A percentile compares a stretch with the other conserved stretches of the same genome.
phyloP scores from a whole-genome alignment of 805 yeast genomes.

The Metschnikowia corniflorae region DNA sequence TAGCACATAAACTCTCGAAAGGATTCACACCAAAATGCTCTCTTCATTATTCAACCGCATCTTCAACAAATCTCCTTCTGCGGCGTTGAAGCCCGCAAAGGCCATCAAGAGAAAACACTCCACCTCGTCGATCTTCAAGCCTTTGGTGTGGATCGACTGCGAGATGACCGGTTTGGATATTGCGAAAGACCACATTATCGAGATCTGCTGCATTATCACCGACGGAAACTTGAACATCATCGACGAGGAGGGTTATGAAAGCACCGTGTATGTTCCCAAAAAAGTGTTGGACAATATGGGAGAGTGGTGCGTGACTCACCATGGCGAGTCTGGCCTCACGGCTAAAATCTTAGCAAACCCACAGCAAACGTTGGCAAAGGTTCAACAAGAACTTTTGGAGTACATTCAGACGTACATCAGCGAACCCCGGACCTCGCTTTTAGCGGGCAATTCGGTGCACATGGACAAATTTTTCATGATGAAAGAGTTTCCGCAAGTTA shows the following conservation, averaged over 20 bases:
- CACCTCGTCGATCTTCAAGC: conserved; percentile 20
- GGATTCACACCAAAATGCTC: too few species aligned
- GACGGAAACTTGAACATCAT: conserved; percentile 73
- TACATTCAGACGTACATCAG: conserved; percentile 59
- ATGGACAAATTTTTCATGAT: conserved; percentile 85
- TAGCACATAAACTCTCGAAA: too few species aligned
- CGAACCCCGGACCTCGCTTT: conserved; percentile 53
- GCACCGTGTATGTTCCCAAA: conserved; percentile 69
- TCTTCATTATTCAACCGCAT: conserved; percentile 11
- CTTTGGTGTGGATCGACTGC: conserved; percentile 93
- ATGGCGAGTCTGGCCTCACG: conserved; percentile 72
- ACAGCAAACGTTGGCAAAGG: conserved; percentile 51
- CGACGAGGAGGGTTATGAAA: conserved; percentile 72
- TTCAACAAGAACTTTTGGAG: conserved; percentile 58
- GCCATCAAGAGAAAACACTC: conserved; percentile 11
- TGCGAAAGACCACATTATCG: conserved; percentile 78
- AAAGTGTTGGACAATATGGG: conserved; percentile 66
- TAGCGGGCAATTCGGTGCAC: conserved; percentile 92
- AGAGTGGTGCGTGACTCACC: conserved; percentile 85
- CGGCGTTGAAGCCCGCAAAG: conserved; percentile 9
- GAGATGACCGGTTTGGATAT: conserved; percentile 96
- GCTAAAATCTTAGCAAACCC: conserved; percentile 58
- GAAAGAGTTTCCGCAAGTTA: conserved; percentile 74
- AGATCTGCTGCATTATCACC: conserved; percentile 86
- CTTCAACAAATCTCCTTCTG: conserved; percentile 10